Evolutionary conservation across 768 basidiomycete species (phyloP), one percentile per base, ranked within the genome.

Genomic region (Rhodosporidiobolus sp.): DNA sequence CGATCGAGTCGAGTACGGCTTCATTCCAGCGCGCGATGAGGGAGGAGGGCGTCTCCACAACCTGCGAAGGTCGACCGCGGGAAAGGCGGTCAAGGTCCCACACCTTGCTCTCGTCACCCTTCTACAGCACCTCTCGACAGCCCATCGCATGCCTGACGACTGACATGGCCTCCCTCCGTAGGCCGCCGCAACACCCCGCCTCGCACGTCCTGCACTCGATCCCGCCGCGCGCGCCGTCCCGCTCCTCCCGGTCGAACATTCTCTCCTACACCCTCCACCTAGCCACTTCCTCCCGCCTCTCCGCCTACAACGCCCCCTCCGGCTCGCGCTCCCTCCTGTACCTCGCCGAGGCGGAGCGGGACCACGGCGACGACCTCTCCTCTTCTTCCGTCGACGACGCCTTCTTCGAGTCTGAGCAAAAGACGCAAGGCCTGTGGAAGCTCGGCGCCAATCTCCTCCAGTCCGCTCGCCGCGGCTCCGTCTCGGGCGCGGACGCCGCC

Each of bases 171-270:
- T 30, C 16, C 12, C 48, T 50, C 38, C 28, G 8, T 53, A 76
- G 74, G n/a, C 55, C 74, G 11, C 74, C 74, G n/a, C 74, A 76
- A 61, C 75, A 76, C 57, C 75, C 75, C 17, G 69, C 71, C 16
- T 70, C 72, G 9, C 72, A 62, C 49, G 49, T 76, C 11, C 63
- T 76, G 0, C 75, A 76, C 28, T 61, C 75, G 32, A 76, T 76
- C 43, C 75, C 75, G 26, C 75, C 75, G 7, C 75, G 75, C 10
- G 65, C 72, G 0, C 69, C 72, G 5, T 76, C 75, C 10, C 71
- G 72, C n/a, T 76, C 75, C 9, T 73, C 75, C 8, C 72, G 75
- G 5, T 73, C 72, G 26, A 73, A 71, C 67, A 76, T 76, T 45
- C 72, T 76, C 59, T 67, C 75, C 20, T 76, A 76, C 63, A 73